These are phyloP conservation scores for Iris pallida DNA, from an alignment of 116 monocot species.

Conservation along the genomic window DNA sequence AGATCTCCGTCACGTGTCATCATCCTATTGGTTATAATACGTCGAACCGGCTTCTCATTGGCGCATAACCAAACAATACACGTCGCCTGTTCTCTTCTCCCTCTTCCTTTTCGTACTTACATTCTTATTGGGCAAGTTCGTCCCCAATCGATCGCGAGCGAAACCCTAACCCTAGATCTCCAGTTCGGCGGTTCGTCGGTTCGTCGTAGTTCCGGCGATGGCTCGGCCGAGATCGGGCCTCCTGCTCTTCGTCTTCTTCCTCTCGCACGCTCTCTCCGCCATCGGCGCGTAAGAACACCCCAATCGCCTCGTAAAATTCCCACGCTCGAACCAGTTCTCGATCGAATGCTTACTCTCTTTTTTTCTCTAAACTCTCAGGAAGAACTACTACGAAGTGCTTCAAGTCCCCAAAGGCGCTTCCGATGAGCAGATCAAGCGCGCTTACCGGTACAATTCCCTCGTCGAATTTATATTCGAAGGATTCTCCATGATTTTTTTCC, in stretches of 20 bases:
- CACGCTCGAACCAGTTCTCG: neutral
- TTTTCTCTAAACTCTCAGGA: conserved; percentile 36
- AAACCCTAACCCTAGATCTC: neutral
- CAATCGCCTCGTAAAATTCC: neutral
- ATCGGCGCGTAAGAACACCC: neutral
- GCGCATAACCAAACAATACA: neutral
- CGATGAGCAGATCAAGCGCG: conserved; percentile 95
- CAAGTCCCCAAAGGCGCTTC: conserved; percentile 75
- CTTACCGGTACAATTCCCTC: conserved; percentile 72
- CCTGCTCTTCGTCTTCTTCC: conserved; percentile 3
- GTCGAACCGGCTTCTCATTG: neutral
- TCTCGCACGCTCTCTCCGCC: neutral
- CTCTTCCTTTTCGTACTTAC: neutral
- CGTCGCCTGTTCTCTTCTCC: neutral
- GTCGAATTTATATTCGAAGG: no score
- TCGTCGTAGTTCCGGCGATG: neutral
- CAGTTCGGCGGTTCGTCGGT: neutral
- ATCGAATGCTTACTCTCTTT: neutral
- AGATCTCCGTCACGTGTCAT: neutral
- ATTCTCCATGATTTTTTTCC: no score
- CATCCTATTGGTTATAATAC: conserved; percentile 2
- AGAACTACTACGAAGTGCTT: conserved; percentile 86
- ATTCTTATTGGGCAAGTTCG: neutral
- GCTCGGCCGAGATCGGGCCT: neutral
- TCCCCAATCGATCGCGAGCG: neutral